phyloP scores from a whole-genome alignment of 805 yeast genomes.

The Starmerella geochares region DNA sequence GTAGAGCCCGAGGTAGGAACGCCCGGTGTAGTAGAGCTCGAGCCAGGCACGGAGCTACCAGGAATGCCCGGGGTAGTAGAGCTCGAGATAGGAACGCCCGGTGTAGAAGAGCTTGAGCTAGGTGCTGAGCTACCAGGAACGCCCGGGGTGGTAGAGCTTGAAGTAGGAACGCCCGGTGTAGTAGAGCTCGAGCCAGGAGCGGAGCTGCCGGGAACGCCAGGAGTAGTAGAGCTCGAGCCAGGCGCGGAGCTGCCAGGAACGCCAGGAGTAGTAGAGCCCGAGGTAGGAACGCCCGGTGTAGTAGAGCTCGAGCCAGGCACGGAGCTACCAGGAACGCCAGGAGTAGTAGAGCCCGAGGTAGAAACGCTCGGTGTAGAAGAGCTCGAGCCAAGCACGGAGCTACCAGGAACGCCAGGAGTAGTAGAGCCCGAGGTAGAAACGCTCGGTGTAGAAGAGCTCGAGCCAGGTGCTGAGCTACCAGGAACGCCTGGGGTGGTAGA shows the following conservation, averaged over 20 bases:
- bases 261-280: neutral
- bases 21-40: neutral
- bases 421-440: conserved; percentile 20
- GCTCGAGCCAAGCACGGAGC: too few relatives aligned
- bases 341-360: conserved; percentile 4
- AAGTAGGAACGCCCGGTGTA: too few relatives aligned
- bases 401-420: too few relatives aligned
- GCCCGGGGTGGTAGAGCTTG: too few relatives aligned
- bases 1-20: too few relatives aligned
- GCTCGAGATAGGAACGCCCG: neutral
- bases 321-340: neutral
- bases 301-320: conserved; percentile 1
- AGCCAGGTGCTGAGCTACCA: conserved; percentile 5
- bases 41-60: neutral
- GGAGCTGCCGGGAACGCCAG: too few relatives aligned
- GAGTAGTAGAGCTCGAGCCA: neutral
- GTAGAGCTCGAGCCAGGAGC: too few relatives aligned
- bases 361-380: too few relatives aligned
- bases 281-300: neutral
- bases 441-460: conserved; percentile 10
- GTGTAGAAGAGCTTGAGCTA: conserved; percentile 1
- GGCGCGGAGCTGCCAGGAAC: neutral
- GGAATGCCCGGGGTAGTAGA: neutral
- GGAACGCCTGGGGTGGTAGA: neutral
- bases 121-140: neutral